phyloP scores from a whole-genome alignment of 2,329 filamentous ascomycete genomes.

The Colletotrichum zoysiae region DNA sequence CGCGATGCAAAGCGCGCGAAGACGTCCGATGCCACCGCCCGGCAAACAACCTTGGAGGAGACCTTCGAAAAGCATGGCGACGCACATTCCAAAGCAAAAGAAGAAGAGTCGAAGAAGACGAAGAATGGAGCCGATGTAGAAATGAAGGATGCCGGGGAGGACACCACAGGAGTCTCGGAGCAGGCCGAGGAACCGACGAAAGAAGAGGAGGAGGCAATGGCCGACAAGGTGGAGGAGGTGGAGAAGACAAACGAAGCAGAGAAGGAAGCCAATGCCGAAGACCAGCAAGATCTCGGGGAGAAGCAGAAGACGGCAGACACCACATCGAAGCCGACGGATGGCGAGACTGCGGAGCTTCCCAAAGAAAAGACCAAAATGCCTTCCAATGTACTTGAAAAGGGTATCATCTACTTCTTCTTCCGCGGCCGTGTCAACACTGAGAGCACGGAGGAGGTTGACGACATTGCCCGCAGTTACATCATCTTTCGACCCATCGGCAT shows the following conservation, averaged over 20 bases:
- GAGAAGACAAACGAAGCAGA: neutral
- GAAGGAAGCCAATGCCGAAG: neutral
- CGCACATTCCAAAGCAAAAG: neutral
- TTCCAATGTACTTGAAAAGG: conserved; percentile 81
- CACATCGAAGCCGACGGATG: neutral
- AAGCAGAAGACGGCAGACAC: conserved; percentile 1
- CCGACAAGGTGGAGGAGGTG: conserved; percentile 3
- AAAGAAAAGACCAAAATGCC: conserved; percentile 36
- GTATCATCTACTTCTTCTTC: conserved; percentile 92
- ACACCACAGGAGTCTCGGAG: neutral
- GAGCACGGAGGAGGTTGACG: conserved; percentile 75
- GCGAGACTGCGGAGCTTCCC: conserved; percentile 35
- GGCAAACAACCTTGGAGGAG: conserved; percentile 39
- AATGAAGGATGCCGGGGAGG: conserved; percentile 28
- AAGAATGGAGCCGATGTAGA: neutral
- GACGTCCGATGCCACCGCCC: conserved; percentile 21
- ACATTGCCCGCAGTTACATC: conserved; percentile 84
- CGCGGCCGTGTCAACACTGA: conserved; percentile 81
- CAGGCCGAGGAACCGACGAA: neutral
- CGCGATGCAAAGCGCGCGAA: conserved; percentile 39
- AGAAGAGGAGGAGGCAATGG: conserved; percentile 22
- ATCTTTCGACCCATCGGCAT: conserved; percentile 79
- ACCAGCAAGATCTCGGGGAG: neutral
- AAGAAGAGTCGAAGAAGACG: neutral
- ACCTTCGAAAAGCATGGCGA: conserved; percentile 24